Evolutionary conservation across 169 alveolate genomes (phyloP).

Genomic region (Perkinsus olseni): DNA sequence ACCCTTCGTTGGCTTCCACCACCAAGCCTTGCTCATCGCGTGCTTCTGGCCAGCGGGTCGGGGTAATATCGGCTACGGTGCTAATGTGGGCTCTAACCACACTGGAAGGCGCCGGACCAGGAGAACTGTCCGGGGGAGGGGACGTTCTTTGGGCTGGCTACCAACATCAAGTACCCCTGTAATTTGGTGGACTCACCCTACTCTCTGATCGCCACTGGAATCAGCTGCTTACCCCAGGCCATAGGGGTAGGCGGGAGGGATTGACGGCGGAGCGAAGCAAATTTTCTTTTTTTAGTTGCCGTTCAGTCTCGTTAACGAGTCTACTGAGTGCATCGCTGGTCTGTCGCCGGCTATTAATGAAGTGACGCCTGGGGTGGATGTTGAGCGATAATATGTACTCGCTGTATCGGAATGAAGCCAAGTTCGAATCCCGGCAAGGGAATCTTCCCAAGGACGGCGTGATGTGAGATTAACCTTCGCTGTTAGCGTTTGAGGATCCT

Average conservation of each 20-base stretch:
- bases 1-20: not conserved
- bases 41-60: not conserved
- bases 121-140: not conserved
- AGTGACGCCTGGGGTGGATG: not conserved
- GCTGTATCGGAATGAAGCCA: not conserved
- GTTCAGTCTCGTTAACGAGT: not conserved
- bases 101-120: not conserved
- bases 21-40: not conserved
- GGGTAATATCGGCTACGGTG: not conserved
- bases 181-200: not conserved
- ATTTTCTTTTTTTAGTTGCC: not conserved
- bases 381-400: not conserved
- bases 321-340: not conserved
- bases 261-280: not conserved
- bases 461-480: not conserved
- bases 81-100: not conserved
- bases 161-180: not conserved
- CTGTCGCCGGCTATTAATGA: not conserved
- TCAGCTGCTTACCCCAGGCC: not conserved
- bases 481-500: not conserved
- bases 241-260: not conserved
- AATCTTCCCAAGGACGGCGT: not conserved
- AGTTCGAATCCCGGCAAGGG: slow-evolving; percentile 3
- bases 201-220: not conserved
- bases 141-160: not conserved